phyloP scores from a whole-genome alignment of 306 rosid species.

The Medicago ruthenica region DNA sequence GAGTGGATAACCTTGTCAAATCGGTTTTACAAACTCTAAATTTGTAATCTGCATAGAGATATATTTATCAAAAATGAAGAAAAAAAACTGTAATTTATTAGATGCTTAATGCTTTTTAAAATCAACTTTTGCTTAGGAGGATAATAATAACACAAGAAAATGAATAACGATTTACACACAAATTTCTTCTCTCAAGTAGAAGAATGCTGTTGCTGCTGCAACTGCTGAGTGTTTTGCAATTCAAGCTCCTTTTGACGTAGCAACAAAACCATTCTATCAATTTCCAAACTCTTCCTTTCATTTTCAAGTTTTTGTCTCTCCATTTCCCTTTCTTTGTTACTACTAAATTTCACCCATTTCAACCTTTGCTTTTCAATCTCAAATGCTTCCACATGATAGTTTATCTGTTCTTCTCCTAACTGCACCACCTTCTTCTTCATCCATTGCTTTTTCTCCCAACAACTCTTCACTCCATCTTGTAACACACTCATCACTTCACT shows the following conservation, averaged over 20 bases:
- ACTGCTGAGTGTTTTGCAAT: conserved; percentile 50
- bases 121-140: neutral
- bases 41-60: too few species aligned
- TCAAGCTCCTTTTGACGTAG: conserved; percentile 75
- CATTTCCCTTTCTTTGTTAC: conserved; percentile 92
- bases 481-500: conserved; percentile 60
- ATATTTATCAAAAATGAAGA: too few species aligned
- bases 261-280: conserved; percentile 74
- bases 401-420: conserved; percentile 71
- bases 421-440: conserved; percentile 59
- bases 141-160: neutral
- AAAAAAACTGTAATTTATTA: too few species aligned
- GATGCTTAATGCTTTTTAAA: neutral
- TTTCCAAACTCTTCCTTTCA: conserved; percentile 66
- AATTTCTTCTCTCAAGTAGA: conserved; percentile 49
- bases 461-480: conserved; percentile 68
- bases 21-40: too few species aligned
- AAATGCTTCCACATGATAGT: conserved; percentile 54
- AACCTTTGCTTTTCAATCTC: conserved; percentile 86
- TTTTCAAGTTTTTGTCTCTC: conserved; percentile 77
- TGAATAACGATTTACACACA: conserved; percentile 7
- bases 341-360: conserved; percentile 78
- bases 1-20: too few species aligned
- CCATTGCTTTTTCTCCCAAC: conserved; percentile 89
- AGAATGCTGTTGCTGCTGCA: conserved; percentile 59